Evolutionary conservation across 768 basidiomycete species (phyloP), one percentile per base, ranked within the genome.

Genomic region (Mycena rebaudengoi): DNA sequence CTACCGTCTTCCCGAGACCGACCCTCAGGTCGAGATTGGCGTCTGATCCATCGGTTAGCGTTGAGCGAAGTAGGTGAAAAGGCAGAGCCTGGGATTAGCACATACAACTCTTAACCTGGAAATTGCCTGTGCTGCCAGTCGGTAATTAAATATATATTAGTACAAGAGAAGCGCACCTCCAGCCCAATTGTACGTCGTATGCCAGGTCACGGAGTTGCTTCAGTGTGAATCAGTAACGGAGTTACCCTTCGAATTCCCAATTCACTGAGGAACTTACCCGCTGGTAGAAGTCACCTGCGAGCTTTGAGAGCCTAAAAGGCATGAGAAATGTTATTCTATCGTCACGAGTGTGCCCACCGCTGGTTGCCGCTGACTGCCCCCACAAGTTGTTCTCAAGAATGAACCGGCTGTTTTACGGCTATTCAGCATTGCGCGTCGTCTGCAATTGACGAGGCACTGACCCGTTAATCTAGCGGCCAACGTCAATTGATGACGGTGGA

Each of bases 21-120:
- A 64, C 60, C 32, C 70, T 66, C n/a, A 78, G 70, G 56, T 78
- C 72, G 44, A 78, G 68, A 48, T 78, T 76, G n/a, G 76, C 71
- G 54, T 75, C 76, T 78, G 21, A n/a, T n/a, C n/a, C n/a, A n/a
- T n/a, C n/a, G n/a, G n/a, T n/a, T n/a, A n/a, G n/a, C n/a, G n/a
- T n/a, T n/a, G n/a, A n/a, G n/a, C n/a, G n/a, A n/a, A n/a, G n/a
- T n/a, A n/a, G n/a, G n/a, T n/a, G n/a, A n/a, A n/a, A n/a, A n/a
- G n/a, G n/a, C n/a, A n/a, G n/a, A n/a, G n/a, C n/a, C n/a, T n/a
- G n/a, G n/a, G n/a, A n/a, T n/a, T n/a, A n/a, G n/a, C 21, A 69
- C 70, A 20, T 46, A 78, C 75, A 78, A 71, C 76, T 78, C 68
- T 78, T 78, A 33, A 78, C 76, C 35, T 72, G 66, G 48, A 50